phyloP scores from a whole-genome alignment of 1,139 yeast species.

The Schizosaccharomyces versatilis region DNA sequence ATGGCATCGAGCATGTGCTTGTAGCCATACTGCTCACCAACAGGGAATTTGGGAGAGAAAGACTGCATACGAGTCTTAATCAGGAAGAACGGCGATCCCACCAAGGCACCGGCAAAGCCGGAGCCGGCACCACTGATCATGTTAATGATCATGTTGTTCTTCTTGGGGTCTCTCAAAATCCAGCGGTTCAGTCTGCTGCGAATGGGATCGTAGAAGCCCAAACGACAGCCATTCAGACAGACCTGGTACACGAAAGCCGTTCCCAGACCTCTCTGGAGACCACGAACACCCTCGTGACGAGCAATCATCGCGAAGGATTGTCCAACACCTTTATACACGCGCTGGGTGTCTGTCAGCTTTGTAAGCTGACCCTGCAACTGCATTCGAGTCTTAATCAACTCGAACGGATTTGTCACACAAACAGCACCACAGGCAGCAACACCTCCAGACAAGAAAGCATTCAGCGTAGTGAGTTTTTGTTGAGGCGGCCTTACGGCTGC shows the following conservation, averaged over 20 bases:
- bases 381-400: constrained; percentile 66
- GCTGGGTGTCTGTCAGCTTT: constrained; percentile 29
- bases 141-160: constrained; percentile 32
- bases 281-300: constrained; percentile 63
- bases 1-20: constrained; percentile 28
- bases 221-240: constrained; percentile 77
- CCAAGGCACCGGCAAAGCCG: constrained; percentile 72
- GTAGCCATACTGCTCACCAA: constrained; percentile 55
- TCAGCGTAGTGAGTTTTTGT: constrained; percentile 25
- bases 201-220: constrained; percentile 82
- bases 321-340: constrained; percentile 53
- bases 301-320: constrained; percentile 65
- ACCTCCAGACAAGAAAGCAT: constrained; percentile 86
- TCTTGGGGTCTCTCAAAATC: constrained; percentile 31
- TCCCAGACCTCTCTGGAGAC: constrained; percentile 67
- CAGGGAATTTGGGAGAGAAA: constrained; percentile 39
- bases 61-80: constrained; percentile 94
- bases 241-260: constrained; percentile 76
- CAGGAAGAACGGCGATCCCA: constrained; percentile 79
- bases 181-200: constrained; percentile 36
- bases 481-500: not conserved
- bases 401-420: constrained; percentile 88
- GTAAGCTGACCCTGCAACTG: constrained; percentile 84
- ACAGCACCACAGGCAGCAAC: constrained; percentile 95
- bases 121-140: constrained; percentile 65